phyloP scores from a whole-genome alignment of 1,284 basidiomycete species.

The Pseudozyma thailandica region DNA sequence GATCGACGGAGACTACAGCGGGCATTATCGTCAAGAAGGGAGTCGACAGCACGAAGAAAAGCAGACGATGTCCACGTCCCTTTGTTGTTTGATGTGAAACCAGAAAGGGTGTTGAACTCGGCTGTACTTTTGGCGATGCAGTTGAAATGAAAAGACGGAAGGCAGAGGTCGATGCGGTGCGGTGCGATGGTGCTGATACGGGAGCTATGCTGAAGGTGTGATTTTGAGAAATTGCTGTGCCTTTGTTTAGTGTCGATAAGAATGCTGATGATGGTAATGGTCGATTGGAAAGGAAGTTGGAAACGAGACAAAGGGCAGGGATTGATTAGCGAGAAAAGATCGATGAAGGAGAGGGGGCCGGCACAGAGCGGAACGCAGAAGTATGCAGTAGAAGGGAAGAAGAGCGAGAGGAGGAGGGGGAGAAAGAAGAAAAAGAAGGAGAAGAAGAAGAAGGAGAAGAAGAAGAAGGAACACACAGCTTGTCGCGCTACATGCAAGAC shows the following conservation, averaged over 20 bases:
- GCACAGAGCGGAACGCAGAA: not conserved
- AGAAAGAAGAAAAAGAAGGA: not conserved
- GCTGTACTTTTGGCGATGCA: conserved; percentile 3
- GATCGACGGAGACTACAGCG: not conserved
- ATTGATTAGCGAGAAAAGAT: not conserved
- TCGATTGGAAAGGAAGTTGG: not conserved
- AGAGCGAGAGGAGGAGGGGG: not conserved
- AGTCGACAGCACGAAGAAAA: no score
- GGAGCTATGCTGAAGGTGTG: not conserved
- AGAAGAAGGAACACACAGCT: no score
- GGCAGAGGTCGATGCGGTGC: not conserved
- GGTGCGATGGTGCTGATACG: not conserved
- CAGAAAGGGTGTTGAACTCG: no score
- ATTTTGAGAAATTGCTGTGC: not conserved
- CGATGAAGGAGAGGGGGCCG: not conserved
- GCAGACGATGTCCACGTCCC: not conserved
- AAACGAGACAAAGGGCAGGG: not conserved
- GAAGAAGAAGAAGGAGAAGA: not conserved
- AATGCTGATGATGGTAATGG: not conserved
- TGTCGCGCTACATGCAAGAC: not conserved
- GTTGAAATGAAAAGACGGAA: conserved; percentile 17
- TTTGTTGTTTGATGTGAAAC: not conserved
- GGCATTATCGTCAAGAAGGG: conserved; percentile 12
- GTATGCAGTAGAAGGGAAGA: not conserved
- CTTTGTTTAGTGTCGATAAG: not conserved